Evolutionary conservation across 441 rosid species (phyloP), one percentile per base, ranked within the genome.

Genomic region (Gossypium gossypioides): DNA sequence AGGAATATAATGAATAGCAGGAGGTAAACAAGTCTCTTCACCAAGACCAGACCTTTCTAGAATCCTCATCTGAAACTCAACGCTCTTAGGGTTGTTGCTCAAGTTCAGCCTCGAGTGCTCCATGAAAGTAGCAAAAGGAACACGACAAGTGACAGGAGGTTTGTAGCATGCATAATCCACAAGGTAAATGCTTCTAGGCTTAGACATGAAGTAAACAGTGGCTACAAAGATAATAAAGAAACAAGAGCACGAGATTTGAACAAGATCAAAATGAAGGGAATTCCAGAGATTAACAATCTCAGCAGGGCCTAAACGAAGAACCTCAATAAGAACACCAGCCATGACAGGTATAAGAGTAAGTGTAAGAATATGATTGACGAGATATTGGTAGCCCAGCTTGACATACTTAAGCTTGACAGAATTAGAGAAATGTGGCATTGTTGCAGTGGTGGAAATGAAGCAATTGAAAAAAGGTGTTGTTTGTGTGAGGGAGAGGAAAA

Each of bases 31-130:
- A 29, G 97, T 92, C 76, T 92, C 97, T 76, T 92, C 97, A 0
- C 97, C 97, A 2, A 92, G 96, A 2, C 97, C 96, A 0, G 97
- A 90, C 72, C 96, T 82, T 78, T 92, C 95, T 3, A 92, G 91
- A 66, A 92, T 91, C 76, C 92, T 82, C 97, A 85, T 92, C 81
- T 92, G 98, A 75, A 92, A 92, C 84, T 89, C 91, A 2, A 91
- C 97, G 22, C 91, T 85, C 77, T 89, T 89, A 0, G 96, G 97
- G 1, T 89, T 89, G 71, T 91, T 85, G 64, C 80, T 87, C 69
- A 92, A 81, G 72, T 18, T 88, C 56, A 92, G 77, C 79, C 92
- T 84, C n/a, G 96, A 87, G 65, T 92, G 96, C 78, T 92, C 97
- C 93, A 92, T 86, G 81, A 92, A 92, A 10, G 96, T 86, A 25